phyloP scores from a whole-genome alignment of 805 yeast species.

The Jamesozyma rosinii region DNA sequence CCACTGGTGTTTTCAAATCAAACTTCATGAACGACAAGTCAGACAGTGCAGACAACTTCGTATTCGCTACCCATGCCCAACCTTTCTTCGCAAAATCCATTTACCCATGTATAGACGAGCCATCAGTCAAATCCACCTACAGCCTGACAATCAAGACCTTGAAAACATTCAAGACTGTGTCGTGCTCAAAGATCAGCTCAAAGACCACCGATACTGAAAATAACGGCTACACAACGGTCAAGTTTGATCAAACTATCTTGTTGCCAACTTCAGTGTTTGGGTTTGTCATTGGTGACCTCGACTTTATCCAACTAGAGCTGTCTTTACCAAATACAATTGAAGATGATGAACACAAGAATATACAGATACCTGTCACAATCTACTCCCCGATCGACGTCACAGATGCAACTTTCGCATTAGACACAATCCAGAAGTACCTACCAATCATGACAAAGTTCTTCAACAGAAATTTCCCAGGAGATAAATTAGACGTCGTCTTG shows the following conservation, averaged over 20 bases:
- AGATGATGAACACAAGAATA: constrained; percentile 5
- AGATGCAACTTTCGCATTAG: constrained; percentile 43
- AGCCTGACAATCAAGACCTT: constrained; percentile 33
- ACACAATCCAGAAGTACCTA: constrained; percentile 38
- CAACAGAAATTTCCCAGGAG: constrained; percentile 43
- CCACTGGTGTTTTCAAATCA: constrained; percentile 61
- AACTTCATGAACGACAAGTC: constrained; percentile 45
- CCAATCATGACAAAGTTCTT: constrained; percentile 42
- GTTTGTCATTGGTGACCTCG: constrained; percentile 61
- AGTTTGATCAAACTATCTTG: constrained; percentile 46
- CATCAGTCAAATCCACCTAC: constrained; percentile 43
- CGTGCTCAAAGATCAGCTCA: constrained; percentile 1
- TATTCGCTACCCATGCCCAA: constrained; percentile 65
- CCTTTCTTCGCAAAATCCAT: constrained; percentile 54
- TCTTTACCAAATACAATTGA: constrained; percentile 17
- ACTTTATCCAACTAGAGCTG: constrained; percentile 36
- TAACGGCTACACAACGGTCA: constrained; percentile 27
- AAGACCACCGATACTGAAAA: constrained; percentile 5
- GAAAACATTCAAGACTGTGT: background rate
- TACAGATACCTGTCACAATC: constrained; percentile 41
- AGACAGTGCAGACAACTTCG: constrained; percentile 41
- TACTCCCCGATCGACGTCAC: constrained; percentile 43
- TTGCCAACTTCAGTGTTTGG: constrained; percentile 60
- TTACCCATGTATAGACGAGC: constrained; percentile 66
- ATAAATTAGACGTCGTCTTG: constrained; percentile 57